Base-by-base conservation (phyloP, 331 rosid genomes). In the Erythrophleum ivorense region DNA sequence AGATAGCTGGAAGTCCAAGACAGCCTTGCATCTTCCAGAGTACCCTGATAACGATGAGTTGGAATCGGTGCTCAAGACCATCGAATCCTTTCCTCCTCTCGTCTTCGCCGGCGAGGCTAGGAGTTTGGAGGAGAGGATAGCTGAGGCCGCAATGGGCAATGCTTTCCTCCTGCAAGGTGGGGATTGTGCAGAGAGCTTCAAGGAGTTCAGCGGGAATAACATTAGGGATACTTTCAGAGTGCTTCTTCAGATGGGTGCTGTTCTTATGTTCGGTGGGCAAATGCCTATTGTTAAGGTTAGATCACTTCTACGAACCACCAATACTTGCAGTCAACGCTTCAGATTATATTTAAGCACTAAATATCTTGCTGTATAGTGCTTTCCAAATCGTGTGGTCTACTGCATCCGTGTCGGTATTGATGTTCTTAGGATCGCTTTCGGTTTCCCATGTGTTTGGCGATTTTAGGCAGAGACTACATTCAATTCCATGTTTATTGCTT, bases 171-270 rank as follows among this genome's bases (percentile, higher is more conserved):
- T 91, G 74, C 90, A 90, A 41, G 94, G 92, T 14, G 97, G 90
- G 9, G 96, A 91, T 66, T 91, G 96, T 14, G 96, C 96, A 0
- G 96, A 91, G 91, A 91, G 96, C 75, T 90, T 92, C 85, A 92
- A 92, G 87, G 97, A 88, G 89, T 92, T 90, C 54, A 86, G 91
- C 16, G 92, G 85, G 11, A 89, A 91, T 41, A 82, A 91, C 62
- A 91, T 91, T 5, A 85, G 97, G 88, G 94, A 91, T 38, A 90
- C 97, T 4, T 91, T 90, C 70, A 87, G 94, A 79, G 77, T 91
- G 40, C 82, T 91, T 50, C 92, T 91, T 9, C 97, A 91, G 86
- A 91, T 91, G 97, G 84, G 97, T 24, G 91, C 85, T 60, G 97
- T 90, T 76, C 97, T 90, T 53, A 91, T 90, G 93, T 92, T 88